phyloP scores from a whole-genome alignment of 768 basidiomycete genomes.

The Leccinellum albellum region DNA sequence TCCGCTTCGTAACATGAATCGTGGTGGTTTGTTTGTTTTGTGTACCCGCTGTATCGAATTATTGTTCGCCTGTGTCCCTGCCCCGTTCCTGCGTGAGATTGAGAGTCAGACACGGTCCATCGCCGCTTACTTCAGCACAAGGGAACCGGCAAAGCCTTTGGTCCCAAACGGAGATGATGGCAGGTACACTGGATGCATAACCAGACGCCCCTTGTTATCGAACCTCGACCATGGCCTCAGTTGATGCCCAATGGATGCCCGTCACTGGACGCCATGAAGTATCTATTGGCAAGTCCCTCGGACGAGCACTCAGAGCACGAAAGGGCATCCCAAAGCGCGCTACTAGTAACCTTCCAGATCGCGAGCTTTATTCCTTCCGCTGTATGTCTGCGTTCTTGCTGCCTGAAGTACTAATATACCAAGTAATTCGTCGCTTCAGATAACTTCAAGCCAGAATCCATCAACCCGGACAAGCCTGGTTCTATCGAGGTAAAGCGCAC shows the following conservation, averaged over 20 bases:
- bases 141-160: not conserved
- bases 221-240: slow-evolving; percentile 42
- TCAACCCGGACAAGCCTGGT: slow-evolving; percentile 64
- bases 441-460: slow-evolving; percentile 70
- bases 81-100: not conserved
- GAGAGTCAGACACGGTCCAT: not conserved
- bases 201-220: slow-evolving; percentile 20
- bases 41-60: slow-evolving; percentile 10
- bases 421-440: slow-evolving; percentile 40
- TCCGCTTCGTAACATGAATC: slow-evolving; percentile 13
- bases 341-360: slow-evolving; percentile 46
- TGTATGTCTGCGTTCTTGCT: slow-evolving; percentile 45
- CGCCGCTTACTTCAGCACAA: slow-evolving; percentile 28
- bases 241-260: slow-evolving; percentile 53
- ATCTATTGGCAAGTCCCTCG: slow-evolving; percentile 58
- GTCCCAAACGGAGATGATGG: slow-evolving; percentile 12
- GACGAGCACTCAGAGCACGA: slow-evolving; percentile 65
- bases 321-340: slow-evolving; percentile 46
- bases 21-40: not conserved
- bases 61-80: not conserved
- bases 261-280: slow-evolving; percentile 55
- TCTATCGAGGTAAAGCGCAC: slow-evolving; percentile 57
- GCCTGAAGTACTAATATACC: not conserved
- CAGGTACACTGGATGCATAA: slow-evolving; percentile 2
- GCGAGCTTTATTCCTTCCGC: slow-evolving; percentile 74